phyloP scores from a whole-genome alignment of 306 rosid genomes.

The Prunus mira region DNA sequence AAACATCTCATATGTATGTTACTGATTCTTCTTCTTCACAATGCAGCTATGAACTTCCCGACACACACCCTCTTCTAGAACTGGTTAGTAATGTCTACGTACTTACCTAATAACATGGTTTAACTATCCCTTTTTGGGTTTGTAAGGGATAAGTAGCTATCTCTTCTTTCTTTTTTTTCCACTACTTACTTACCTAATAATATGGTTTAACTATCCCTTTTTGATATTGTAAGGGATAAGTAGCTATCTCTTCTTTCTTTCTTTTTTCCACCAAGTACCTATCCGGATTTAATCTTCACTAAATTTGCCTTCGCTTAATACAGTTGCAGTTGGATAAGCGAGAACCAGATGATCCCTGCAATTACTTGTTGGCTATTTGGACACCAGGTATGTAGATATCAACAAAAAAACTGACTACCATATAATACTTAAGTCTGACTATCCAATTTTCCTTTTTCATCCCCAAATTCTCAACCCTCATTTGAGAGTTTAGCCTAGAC shows the following conservation, averaged over 20 bases:
- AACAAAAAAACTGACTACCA: neutral
- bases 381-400: conserved; percentile 74
- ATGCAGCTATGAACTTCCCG: conserved; percentile 98
- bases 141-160: neutral
- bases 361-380: conserved; percentile 96
- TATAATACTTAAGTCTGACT: neutral
- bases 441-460: neutral
- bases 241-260: neutral
- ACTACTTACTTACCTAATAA: neutral
- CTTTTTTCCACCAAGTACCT: neutral
- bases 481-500: neutral
- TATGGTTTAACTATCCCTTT: neutral
- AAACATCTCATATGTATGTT: conserved; percentile 6
- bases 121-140: neutral
- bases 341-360: conserved; percentile 94
- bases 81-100: conserved; percentile 51
- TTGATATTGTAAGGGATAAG: neutral
- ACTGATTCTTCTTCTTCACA: conserved; percentile 35
- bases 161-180: neutral
- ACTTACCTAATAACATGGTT: conserved; percentile 6
- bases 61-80: conserved; percentile 86
- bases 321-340: conserved; percentile 68
- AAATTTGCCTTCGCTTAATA: conserved; percentile 19
- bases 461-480: neutral
- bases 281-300: conserved; percentile 13